Evolutionary conservation across 352 stramenopile genomes (phyloP), one percentile per base, ranked within the genome.

Genomic region (Thalassiosira exigua): DNA sequence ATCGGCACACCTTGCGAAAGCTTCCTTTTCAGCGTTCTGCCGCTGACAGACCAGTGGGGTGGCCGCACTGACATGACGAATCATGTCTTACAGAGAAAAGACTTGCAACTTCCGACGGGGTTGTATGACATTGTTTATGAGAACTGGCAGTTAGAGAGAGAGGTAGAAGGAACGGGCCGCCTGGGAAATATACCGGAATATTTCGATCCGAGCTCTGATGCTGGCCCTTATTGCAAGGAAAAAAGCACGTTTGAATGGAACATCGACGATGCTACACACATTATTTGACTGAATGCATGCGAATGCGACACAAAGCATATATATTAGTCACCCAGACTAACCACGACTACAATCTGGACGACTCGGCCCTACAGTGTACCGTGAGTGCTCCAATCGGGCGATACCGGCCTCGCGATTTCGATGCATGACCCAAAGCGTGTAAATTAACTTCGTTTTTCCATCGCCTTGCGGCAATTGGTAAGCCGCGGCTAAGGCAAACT

Each of bases 51-150:
- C 24, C 21, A 53, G 54, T 84, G 75, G 75, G 69, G 69, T 36
- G 39, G 30, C 2, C 30, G 33, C 3, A 56, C 30, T 46, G 57
- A 17, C 36, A 39, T 71, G 27, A 42, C 26, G 17, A 51, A 46
- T 46, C 30, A 5, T 39, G 42, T 67, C 21, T 30, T 48, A 11
- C 53, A 76, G 33, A 67, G 64, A 53, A 39, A 51, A 24, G 69
- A 79, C 19, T 33, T 75, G 12, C 19, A 61, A 30, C 30, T 84
- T 1, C 4, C 4, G 17, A 61, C 69, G 22, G 75, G 75, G 26
- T 61, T 84, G 5, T 84, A 84, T 48, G 75, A 84, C 50, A 30
- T 84, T 36, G 62, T 84, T 4, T 60, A 79, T 14, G 39, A 65
- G 21, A 51, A 79, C 1, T 84, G 75, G 75, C 33, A 69, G 42